Evolutionary conservation across 2,329 filamentous ascomycete genomes (phyloP), one percentile per base, ranked within the genome.

Genomic region (Arthroderma sp.): DNA sequence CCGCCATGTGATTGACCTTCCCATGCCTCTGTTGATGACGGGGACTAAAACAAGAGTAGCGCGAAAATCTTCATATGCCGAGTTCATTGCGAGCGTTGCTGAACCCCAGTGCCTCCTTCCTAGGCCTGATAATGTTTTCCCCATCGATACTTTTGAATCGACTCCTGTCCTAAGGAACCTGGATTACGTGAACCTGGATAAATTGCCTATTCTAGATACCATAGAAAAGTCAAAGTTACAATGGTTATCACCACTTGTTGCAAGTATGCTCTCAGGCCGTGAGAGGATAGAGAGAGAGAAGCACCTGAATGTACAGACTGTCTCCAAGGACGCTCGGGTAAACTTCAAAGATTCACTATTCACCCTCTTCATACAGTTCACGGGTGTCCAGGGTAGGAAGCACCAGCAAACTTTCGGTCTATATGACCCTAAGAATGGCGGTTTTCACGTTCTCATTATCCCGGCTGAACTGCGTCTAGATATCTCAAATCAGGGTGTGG

Each of bases 61-160:
- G 5, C 52, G 60, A 34, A 58, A 56, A 39, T 57, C 57, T 3
- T 55, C 51, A 3, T 62, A 58, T 43, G 44, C 61, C 28, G 59
- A 63, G 43, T 47, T 62, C 33, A 47, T 47, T 10, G 59, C 53
- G 27, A 51, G 53, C n/a, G 27, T 55, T 27, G 34, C 40, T 15
- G 15, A 30, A 3, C 30, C 31, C 5, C 11, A 5, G 27, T 27
- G n/a, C 11, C 40, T 49, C 31, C 15, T 28, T 29, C 36, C 29
- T 38, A 29, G 29, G 29, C 42, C 43, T 7, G 41, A 42, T 29
- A 46, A 46, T 31, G 41, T 43, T 29, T 52, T 50, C 40, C 36
- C 46, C 6, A 36, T 49, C 31, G 52, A 51, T 31, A 43, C 54
- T 29, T 45, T 47, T 42, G 50, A 38, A 29, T 10, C 37, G 30